These are phyloP conservation scores for Ammopiptanthus mongolicus DNA, from an alignment of 306 rosid species.

Conservation along the genomic window DNA sequence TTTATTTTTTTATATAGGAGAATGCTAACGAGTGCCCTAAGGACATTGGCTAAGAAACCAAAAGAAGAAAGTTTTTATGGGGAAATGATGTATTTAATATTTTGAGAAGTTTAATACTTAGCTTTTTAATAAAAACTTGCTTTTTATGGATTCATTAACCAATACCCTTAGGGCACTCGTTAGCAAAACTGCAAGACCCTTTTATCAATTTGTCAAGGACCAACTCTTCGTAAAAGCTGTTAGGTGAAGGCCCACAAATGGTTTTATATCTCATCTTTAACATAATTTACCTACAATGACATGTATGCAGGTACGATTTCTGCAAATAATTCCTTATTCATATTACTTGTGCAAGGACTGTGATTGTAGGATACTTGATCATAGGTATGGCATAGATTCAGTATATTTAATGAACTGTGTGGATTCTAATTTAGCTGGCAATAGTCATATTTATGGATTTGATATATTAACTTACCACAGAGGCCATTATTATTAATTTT, in stretches of 20 bases:
- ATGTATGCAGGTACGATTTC: conserved; percentile 50
- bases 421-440: not conserved
- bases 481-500: not conserved
- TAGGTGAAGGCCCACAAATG: not conserved
- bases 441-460: not conserved
- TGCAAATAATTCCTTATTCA: conserved; percentile 57
- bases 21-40: too few relatives aligned
- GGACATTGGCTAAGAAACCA: too few relatives aligned
- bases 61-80: too few relatives aligned
- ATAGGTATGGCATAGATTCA: conserved; percentile 38
- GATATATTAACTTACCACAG: not conserved
- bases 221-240: not conserved
- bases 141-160: too few relatives aligned
- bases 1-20: too few relatives aligned
- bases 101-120: too few relatives aligned
- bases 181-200: too few relatives aligned
- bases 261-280: not conserved
- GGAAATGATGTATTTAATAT: too few relatives aligned
- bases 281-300: not conserved
- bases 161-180: too few relatives aligned
- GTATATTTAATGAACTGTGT: not conserved
- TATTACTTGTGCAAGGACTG: conserved; percentile 68
- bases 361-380: conserved; percentile 62
- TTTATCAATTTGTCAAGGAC: not conserved
- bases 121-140: too few relatives aligned